Evolutionary conservation across 2,329 filamentous ascomycete species (phyloP), one percentile per base, ranked within the genome.

Genomic region (Xylariaceae sp.): DNA sequence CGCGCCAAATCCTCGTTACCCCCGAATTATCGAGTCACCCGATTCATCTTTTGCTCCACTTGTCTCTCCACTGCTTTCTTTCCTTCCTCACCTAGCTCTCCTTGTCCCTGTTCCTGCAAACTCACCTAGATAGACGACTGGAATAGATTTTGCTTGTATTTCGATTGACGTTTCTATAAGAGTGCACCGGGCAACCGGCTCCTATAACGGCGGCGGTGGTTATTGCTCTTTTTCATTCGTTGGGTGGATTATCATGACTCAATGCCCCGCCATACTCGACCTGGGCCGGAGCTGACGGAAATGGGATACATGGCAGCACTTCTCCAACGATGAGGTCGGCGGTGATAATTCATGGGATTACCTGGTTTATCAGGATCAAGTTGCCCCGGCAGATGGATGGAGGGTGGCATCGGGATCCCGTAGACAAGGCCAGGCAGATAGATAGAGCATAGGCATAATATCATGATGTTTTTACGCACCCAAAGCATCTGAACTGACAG

Each of bases 361-460:
- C 23, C 4, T 26, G 23, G 21, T 50, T 50, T 26, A 46, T 16
- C 14, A 7, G 5, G 32, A 42, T 41, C n/a, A 21, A 44, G 41
- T 50, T 20, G 44, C 42, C 26, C 19, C 20, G 21, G 40, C 43
- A 1, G 20, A 37, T 40, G 46, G 18, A 44, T 18, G 40, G 20
- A 46, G 23, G 20, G 12, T 41, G 40, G 46, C 40, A 50, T 50
- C 19, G 23, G 40, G 40, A 51, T 48, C 48, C 40, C 43, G 10
- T 41, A 19, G 48, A 44, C 45, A 52, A 58, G 52, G 32, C 32
- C 14, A 37, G 32, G 32, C 32, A 37, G 32, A 37, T 12, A 37
- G 32, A 16, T 7, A 58, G 52, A 55, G 58, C 52, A 52, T 49
- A 23, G 50, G 49, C 18, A 51, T 54, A 54, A 55, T 37, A 37